These are phyloP conservation scores for Manihot esculenta DNA, from an alignment of 441 rosid genomes.

Conservation along the genomic window DNA sequence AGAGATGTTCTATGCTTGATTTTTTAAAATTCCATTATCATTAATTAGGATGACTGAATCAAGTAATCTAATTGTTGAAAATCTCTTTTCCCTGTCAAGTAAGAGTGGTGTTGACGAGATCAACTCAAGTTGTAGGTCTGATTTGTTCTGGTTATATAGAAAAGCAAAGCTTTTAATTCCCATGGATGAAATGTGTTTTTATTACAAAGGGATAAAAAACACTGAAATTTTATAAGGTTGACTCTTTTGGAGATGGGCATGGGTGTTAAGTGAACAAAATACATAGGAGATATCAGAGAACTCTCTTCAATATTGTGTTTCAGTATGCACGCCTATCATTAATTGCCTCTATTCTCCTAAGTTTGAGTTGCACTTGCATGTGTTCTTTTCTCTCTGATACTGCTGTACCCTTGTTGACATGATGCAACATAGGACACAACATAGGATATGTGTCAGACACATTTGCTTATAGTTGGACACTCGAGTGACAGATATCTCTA, in stretches of 20 bases:
- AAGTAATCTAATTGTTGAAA: neutral
- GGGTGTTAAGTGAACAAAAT: neutral
- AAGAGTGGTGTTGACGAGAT: constrained; percentile 6
- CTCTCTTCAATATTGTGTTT: neutral
- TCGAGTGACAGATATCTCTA: too few species aligned
- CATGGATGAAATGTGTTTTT: neutral
- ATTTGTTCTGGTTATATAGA: constrained; percentile 2
- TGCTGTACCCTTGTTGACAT: too few species aligned
- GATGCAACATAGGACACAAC: too few species aligned
- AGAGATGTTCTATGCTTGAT: neutral
- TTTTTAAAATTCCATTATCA: neutral
- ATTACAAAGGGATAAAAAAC: neutral
- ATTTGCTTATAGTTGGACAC: too few species aligned
- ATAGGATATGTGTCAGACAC: too few species aligned
- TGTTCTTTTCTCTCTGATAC: too few species aligned
- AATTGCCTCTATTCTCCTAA: neutral
- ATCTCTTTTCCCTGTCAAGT: neutral
- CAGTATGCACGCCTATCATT: neutral
- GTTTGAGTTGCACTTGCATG: too few species aligned
- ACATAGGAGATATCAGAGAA: neutral
- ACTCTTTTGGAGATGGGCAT: neutral
- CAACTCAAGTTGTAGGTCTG: neutral
- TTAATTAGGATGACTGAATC: neutral
- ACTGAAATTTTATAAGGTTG: neutral
- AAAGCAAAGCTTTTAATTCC: neutral